Evolutionary conservation across 257 asterid genomes (phyloP), one percentile per base, ranked within the genome.

Genomic region (Capsicum pubescens): DNA sequence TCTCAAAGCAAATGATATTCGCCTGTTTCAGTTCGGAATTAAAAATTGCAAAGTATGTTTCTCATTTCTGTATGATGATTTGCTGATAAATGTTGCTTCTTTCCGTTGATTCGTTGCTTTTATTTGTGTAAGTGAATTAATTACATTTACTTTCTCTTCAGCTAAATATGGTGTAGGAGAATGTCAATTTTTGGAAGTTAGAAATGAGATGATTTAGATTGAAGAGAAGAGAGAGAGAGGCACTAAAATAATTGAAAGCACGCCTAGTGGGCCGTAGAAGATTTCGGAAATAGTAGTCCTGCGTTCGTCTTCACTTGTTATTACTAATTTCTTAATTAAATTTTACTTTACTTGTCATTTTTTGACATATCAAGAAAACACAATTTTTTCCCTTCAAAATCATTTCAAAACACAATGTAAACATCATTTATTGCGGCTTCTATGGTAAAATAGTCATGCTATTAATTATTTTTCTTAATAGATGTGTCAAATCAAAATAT

Each of bases 11-110:
- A 91, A 94, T 82, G 93, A 93, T 86, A 93, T 93, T 86, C 88
- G 84, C 85, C 87, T 93, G 46, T 94, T 88, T 87, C 97, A 94
- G 85, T 94, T 94, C 82, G 98, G 97, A 84, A 93, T 94, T 64
- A 97, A 94, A 59, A 96, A 96, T 71, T 80, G 87, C 52, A 93
- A 94, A 87, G 98, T 94, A 88, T 86, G 94, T 9, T 61, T 12
- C 21, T 15, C 54, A 12, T 21, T 63, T 7, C 32, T 71, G 9
- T 58, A 39, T 5, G 50, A 42, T 11, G 5, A 39, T 39, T 39
- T 39, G 56, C 19, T 35, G 17, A 32, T 48, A 17, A 39, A 11
- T 86, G 44, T 64, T 9, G 32, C 39, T 84, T 52, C 15, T 71
- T 80, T 15, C 57, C 21, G 52, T 67, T 68, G 52, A 68, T 66